phyloP scores from a whole-genome alignment of 805 yeast genomes.

The Yarrowia yakushimensis region DNA sequence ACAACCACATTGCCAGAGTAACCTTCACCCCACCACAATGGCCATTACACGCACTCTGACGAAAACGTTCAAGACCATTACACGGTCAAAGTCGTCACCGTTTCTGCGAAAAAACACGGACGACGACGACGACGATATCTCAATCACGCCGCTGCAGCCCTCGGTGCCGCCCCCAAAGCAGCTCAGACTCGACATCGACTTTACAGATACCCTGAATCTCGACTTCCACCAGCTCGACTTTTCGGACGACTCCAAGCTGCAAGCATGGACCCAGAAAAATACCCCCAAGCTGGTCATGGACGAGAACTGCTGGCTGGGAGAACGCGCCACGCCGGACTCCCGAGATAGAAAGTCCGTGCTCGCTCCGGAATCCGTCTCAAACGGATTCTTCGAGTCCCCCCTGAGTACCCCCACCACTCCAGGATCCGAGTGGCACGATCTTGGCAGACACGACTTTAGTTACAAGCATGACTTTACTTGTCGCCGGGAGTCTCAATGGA shows the following conservation, averaged over 20 bases:
- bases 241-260: conserved; percentile 6
- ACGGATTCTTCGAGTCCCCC: not conserved
- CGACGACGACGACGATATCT: not conserved
- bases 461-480: too few relatives aligned
- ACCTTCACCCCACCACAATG: not conserved
- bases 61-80: conserved; percentile 18
- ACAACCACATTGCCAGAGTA: not conserved
- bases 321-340: not conserved
- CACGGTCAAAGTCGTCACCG: conserved; percentile 9
- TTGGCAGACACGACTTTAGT: too few relatives aligned
- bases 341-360: not conserved
- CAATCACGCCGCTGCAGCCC: not conserved
- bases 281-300: not conserved
- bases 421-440: not conserved
- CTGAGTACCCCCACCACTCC: not conserved
- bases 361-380: not conserved
- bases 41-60: not conserved
- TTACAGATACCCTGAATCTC: conserved; percentile 6
- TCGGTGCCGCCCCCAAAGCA: not conserved
- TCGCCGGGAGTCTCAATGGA: too few relatives aligned
- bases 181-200: not conserved
- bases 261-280: conserved; percentile 1
- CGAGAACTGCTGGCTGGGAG: not conserved
- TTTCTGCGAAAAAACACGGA: conserved; percentile 1
- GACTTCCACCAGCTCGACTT: conserved; percentile 21